Evolutionary conservation across 1,139 yeast species (phyloP), one percentile per base, ranked within the genome.

Genomic region (Yamadazyma dendronema): DNA sequence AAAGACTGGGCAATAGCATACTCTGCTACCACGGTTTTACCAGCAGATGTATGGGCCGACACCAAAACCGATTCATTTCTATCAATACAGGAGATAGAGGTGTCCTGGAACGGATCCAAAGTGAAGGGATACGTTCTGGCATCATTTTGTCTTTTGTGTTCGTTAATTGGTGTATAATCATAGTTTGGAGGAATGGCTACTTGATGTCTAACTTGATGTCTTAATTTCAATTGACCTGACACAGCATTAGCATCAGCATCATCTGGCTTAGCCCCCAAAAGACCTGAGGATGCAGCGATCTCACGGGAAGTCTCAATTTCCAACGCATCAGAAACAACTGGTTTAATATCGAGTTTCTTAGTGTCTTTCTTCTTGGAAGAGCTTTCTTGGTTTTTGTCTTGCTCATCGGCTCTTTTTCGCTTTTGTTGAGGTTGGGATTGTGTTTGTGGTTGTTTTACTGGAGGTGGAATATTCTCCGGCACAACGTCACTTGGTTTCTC

Each of bases 21-120:
- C 57, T 92, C 99, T 0, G 99, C 99, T 35, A 92, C 98, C 33
- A 94, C 99, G 0, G 99, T 92, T 58, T 92, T 92, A 67, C 99
- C 99, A 6, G 98, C 98, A 22, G 97, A 90, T 0, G 98, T 90
- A 56, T 92, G 99, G 0, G 99, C 99, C 17, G 97, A 90, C 2
- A 92, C 97, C 51, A 92, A 74, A 8, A 92, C 99, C n/a, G 96
- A 84, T 59, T 92, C 97, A 46, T 85, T 81, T 54, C 96, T 77
- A 57, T 92, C 97, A 44, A 92, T 84, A 61, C 96, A 92, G 29
- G 95, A 88, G 39, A 92, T 82, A 8, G 98, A 89, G 28, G 95
- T 92, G 47, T 92, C 95, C 62, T 92, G 99, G 70, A 92, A 92
- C 25, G 96, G 95, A 71, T 92, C 99, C 44, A 92, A 74, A 2